These are phyloP conservation scores for Neonectria sp. DNA, from an alignment of 2,329 filamentous ascomycete genomes.

Conservation along the genomic window DNA sequence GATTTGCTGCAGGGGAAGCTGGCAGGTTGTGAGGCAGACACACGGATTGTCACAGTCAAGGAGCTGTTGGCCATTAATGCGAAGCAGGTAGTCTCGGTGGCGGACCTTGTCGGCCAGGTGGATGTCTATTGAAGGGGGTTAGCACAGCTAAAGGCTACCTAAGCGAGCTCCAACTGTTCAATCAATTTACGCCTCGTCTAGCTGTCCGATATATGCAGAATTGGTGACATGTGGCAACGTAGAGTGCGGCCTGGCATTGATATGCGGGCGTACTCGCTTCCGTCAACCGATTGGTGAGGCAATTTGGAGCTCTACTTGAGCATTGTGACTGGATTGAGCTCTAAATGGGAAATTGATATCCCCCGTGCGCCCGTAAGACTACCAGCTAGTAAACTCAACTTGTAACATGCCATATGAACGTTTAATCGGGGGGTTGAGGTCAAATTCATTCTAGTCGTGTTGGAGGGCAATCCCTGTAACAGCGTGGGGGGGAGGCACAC, in stretches of 20 bases:
- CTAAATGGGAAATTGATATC: not conserved
- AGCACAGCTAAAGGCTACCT: not conserved
- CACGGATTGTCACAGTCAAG: constrained; percentile 12
- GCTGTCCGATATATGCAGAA: not conserved
- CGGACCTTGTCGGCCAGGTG: constrained; percentile 4
- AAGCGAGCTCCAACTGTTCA: not conserved
- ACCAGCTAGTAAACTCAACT: constrained; percentile 3
- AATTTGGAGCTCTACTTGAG: constrained; percentile 5
- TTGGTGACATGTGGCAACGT: constrained; percentile 4
- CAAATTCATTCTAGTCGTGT: not conserved
- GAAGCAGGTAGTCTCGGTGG: constrained; percentile 11
- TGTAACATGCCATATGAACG: not conserved
- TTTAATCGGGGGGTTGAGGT: not conserved
- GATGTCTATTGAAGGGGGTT: constrained; percentile 4
- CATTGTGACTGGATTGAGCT: not conserved
- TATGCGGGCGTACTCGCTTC: constrained; percentile 4
- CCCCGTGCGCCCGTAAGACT: not conserved
- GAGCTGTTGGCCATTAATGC: constrained; percentile 12
- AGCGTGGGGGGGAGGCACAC: constrained; percentile 5
- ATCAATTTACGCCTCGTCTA: not conserved
- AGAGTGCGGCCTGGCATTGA: not conserved
- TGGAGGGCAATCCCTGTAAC: constrained; percentile 2
- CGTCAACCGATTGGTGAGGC: constrained; percentile 3
- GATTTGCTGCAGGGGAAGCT: constrained; percentile 6
- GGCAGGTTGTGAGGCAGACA: constrained; percentile 9